Percentiles rank a stretch among this genome's conserved stretches.
Conservation (phyloP, 2,329 filamentous ascomycete genomes). For the Corniculantispora saksenae region DNA sequence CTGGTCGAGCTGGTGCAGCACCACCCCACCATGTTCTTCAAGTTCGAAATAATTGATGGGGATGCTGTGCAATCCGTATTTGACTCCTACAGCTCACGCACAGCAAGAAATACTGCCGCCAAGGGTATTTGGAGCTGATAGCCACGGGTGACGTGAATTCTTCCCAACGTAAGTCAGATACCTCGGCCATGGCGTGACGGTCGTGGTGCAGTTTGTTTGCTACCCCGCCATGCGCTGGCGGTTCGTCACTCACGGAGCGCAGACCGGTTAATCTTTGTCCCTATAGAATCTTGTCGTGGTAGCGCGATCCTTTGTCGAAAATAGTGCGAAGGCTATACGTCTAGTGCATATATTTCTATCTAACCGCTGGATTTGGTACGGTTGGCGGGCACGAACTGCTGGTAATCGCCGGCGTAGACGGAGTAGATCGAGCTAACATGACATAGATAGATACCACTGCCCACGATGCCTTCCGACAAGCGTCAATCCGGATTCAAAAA, state of each 20-base stretch:
- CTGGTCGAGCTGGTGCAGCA: neutral
- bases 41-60: neutral
- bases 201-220: neutral
- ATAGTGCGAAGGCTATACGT: neutral
- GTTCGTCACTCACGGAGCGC: neutral
- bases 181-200: neutral
- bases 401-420: neutral
- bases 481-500: slow-evolving; percentile 70
- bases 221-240: slow-evolving; percentile 14
- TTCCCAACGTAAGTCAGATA: neutral
- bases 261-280: neutral
- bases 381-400: neutral
- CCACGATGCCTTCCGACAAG: slow-evolving; percentile 56
- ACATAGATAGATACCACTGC: neutral
- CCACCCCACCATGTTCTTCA: slow-evolving; percentile 7
- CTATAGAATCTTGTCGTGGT: neutral
- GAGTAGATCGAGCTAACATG: neutral
- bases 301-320: neutral
- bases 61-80: neutral
- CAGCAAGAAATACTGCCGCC: neutral
- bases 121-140: neutral
- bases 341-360: neutral
- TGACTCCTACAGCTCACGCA: neutral
- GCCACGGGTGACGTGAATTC: neutral
- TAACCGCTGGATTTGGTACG: neutral